Conservation (phyloP, 2,329 filamentous ascomycete species). For the Ophiostoma perfectum region DNA sequence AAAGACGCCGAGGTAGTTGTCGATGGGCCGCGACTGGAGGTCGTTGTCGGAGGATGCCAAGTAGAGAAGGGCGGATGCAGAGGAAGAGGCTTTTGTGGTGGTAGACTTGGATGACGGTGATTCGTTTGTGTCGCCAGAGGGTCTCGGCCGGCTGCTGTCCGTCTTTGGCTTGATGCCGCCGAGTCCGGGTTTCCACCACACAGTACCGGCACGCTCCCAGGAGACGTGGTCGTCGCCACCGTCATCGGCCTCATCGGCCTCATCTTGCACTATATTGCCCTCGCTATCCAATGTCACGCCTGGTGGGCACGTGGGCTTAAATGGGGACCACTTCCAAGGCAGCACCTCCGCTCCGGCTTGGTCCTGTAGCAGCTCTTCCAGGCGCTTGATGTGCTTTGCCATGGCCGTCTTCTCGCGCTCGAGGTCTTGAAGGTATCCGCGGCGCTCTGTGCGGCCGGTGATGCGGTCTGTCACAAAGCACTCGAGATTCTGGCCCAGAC, state of each 20-base stretch:
- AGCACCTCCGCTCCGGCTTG: slow-evolving; percentile 55
- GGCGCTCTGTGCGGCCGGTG: slow-evolving; percentile 70
- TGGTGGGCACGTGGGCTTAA: slow-evolving; percentile 30
- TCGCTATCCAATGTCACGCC: slow-evolving; percentile 30
- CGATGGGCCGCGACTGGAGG: slow-evolving; percentile 44
- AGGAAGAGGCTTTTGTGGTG: neutral
- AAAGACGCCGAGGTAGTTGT: slow-evolving; percentile 62
- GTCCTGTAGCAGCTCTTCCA: slow-evolving; percentile 60
- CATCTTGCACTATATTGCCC: slow-evolving; percentile 27
- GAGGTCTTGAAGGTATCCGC: slow-evolving; percentile 72
- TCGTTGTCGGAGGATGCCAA: slow-evolving; percentile 18
- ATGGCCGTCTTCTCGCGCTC: slow-evolving; percentile 67
- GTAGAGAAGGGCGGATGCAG: neutral
- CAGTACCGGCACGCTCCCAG: neutral
- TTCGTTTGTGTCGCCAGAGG: neutral
- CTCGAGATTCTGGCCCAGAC: slow-evolving; percentile 66
- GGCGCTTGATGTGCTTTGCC: slow-evolving; percentile 59
- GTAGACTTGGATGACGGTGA: neutral
- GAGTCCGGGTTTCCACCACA: slow-evolving; percentile 1
- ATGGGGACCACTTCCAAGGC: slow-evolving; percentile 41
- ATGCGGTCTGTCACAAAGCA: slow-evolving; percentile 85
- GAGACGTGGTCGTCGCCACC: neutral
- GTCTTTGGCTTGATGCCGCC: neutral
- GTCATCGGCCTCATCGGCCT: slow-evolving; percentile 1
- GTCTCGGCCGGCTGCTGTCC: neutral